Base-by-base conservation (phyloP, 2,329 filamentous ascomycete species). In the Stagonosporopsis vannaccii region DNA sequence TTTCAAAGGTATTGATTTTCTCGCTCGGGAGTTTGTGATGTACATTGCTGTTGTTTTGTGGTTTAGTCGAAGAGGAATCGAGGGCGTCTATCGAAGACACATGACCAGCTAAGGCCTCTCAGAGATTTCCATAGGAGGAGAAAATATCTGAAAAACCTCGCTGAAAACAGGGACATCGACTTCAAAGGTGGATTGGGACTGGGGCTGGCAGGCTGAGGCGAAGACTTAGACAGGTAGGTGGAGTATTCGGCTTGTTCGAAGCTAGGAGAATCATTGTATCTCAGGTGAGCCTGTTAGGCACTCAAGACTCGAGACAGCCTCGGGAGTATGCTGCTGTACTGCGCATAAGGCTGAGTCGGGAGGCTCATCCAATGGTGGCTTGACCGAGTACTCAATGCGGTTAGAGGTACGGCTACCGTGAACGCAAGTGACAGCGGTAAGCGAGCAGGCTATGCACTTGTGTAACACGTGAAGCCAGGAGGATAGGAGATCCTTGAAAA, bases 301-400 rank as follows among this genome's bases (percentile, higher is more conserved):
- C 5, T 9, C 25, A 39, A 42, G 41, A 37, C 30, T 22, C 17
- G 37, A 41, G 23, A 20, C 12, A 36, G 49, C 45, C 49, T 53
- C 28, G 44, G 12, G 12, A 32, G 22, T 13, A 15, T 17, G 17
- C 15, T 44, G 13, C 1, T 22, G 7, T 30, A 32, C 58, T 60
- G 52, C 56, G 41, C 56, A 47, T 23, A 49, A 62, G 65, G 65
- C 65, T 58, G 65, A 58, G 52, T 57, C 49, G 58, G 60, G 50
- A 57, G 51, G 65, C 56, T 42, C 40, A 50, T 35, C n/a, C 19
- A 37, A 8, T 32, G 15, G 45, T 49, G 46, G 42, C 37, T 52
- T 59, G 46, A 59, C 56, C 50, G 56, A 43, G n/a, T 7, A 4
- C 45, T 35, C 15, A 51, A 54, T 51, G 37, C 40, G 37, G 56